Base-by-base conservation (phyloP, 1,139 yeast genomes). In the Pichia sp. region DNA sequence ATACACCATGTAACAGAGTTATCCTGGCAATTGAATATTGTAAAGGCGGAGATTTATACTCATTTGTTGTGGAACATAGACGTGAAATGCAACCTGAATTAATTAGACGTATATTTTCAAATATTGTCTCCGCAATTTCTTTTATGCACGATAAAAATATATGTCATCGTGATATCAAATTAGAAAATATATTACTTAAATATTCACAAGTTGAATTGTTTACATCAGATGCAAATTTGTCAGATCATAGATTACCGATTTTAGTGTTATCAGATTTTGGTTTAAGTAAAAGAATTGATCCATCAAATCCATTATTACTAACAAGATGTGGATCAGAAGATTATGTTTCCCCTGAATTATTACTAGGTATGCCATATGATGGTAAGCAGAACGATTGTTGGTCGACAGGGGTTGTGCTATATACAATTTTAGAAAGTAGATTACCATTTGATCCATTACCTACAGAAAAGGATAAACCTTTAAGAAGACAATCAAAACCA, bases 251-350 rank as follows among this genome's bases (percentile, higher is more conserved):
- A 49, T 49, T 60, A 14, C 73, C 84, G 4, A 56, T 88, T 3
- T 77, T 83, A 1, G 83, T 87, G 39, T 67, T 93, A 44, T 84
- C 96, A 0, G 99, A 93, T 71, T 83, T 93, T 69, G 99, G 99
- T 0, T 75, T 93, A 30, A 85, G 96, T 16, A 83, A 89, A 60
- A 72, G 74, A 51, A 75, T 91, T 25, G 79, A 77, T 47, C 76
- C 79, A 1, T 73, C 71, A 0, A 73, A 78, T 56, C 88, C 90
- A 42, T 61, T 84, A 53, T 74, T 95, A 31, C 75, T 85, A 2
- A 91, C 98, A 0, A 71, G 98, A 54, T 93, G 99, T 68, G 99
- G 99, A 0, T 87, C 96, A 1, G 96, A 89, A 58, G 98, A 93
- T 67, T 93, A 93, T 61, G 96, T 93, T 3, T 84, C 96, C 0